Percentiles rank a stretch among this genome's conserved stretches.
These are phyloP conservation scores for Heritiera littoralis DNA, from an alignment of 345 rosid species.

Conservation along the genomic window DNA sequence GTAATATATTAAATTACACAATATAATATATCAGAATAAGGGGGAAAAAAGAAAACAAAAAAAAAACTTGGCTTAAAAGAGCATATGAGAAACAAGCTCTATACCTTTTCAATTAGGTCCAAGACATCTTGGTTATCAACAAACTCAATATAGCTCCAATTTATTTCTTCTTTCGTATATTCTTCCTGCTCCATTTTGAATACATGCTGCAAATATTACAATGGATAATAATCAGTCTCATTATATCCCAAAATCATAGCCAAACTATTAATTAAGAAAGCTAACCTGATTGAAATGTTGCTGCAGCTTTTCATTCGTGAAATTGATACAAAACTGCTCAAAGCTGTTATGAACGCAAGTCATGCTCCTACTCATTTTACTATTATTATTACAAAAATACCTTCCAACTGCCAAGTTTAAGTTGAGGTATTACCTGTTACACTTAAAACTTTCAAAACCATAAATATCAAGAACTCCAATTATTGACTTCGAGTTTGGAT, in stretches of 20 bases:
- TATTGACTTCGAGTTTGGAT: constrained; percentile 58
- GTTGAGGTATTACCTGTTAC: constrained; percentile 49
- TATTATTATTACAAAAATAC: background rate
- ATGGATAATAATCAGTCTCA: constrained; percentile 12
- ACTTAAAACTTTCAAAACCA: constrained; percentile 80
- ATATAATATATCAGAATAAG: background rate
- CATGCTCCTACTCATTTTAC: background rate
- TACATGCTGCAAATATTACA: constrained; percentile 54
- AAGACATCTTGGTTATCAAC: constrained; percentile 77
- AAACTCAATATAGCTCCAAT: constrained; percentile 82
- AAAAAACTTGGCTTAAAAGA: background rate
- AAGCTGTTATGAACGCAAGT: constrained; percentile 39
- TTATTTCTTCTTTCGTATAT: constrained; percentile 64
- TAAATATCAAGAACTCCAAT: constrained; percentile 83
- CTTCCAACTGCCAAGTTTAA: background rate
- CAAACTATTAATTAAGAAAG: constrained; percentile 1
- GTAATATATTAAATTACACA: constrained; percentile 25
- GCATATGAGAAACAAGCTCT: background rate
- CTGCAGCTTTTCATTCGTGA: constrained; percentile 79
- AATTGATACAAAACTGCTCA: constrained; percentile 80
- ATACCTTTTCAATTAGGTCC: constrained; percentile 75
- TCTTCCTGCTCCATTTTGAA: constrained; percentile 85
- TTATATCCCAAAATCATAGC: constrained; percentile 5
- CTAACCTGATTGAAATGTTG: constrained; percentile 79
- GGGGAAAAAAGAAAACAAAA: background rate